Percentiles rank a stretch among this genome's conserved stretches.
phyloP scores from a whole-genome alignment of 2,329 filamentous ascomycete species.

The Bretziella fagacearum region DNA sequence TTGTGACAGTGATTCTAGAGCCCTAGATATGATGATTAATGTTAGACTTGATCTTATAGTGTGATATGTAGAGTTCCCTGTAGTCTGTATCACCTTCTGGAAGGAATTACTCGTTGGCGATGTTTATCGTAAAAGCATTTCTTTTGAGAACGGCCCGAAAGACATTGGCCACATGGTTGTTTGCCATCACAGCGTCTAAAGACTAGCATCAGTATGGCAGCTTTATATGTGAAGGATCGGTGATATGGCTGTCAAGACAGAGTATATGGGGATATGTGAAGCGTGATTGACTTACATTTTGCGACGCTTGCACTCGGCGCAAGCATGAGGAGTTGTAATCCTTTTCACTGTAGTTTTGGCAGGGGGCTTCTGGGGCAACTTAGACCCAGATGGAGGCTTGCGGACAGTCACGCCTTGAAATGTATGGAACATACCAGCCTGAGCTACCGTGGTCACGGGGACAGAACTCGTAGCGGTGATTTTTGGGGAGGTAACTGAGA shows the following conservation, averaged over 20 bases:
- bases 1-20: conserved; percentile 46
- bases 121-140: conserved; percentile 70
- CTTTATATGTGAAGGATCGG: too few relatives aligned
- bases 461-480: background rate
- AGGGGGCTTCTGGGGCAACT: conserved; percentile 23
- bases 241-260: too few relatives aligned
- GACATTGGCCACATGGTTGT: conserved; percentile 66
- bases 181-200: conserved; percentile 58
- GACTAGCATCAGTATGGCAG: conserved; percentile 23
- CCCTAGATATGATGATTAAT: conserved; percentile 23
- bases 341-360: conserved; percentile 27
- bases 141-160: conserved; percentile 65
- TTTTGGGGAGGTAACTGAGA: background rate
- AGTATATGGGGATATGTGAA: too few relatives aligned
- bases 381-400: conserved; percentile 29
- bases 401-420: conserved; percentile 37
- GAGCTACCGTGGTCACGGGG: background rate
- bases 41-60: too few relatives aligned
- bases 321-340: conserved; percentile 45
- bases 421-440: conserved; percentile 35
- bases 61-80: too few relatives aligned
- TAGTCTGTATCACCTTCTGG: conserved; percentile 66
- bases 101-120: conserved; percentile 57
- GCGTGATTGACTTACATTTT: conserved; percentile 59
- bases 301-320: conserved; percentile 59